A percentile compares a stretch with the other conserved stretches of the same genome.
These are phyloP conservation scores for Hemileccinum hortonii DNA, from an alignment of 1,284 basidiomycete species.

Conservation along the genomic window DNA sequence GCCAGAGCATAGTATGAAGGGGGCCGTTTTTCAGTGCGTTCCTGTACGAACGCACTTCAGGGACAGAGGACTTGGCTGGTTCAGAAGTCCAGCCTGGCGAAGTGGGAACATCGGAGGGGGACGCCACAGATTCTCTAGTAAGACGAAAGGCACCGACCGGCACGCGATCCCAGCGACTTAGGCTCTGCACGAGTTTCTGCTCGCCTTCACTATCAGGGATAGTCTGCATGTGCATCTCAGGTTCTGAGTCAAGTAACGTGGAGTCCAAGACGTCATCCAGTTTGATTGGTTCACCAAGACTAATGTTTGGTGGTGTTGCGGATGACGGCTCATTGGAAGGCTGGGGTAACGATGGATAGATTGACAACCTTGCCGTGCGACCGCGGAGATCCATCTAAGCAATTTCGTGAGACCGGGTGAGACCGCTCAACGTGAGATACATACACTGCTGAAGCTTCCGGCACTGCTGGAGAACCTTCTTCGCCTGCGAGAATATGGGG, in stretches of 20 bases:
- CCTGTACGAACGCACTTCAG: slow-evolving; percentile 24
- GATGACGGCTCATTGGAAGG: slow-evolving; percentile 39
- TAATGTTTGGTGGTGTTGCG: slow-evolving; percentile 34
- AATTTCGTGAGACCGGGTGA: slow-evolving; percentile 11
- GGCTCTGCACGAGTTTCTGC: slow-evolving; percentile 29
- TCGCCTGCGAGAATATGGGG: slow-evolving; percentile 58
- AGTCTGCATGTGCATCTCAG: slow-evolving; percentile 33
- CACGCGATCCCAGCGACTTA: slow-evolving; percentile 72
- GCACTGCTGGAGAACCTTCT: slow-evolving; percentile 34
- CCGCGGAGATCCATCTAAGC: slow-evolving; percentile 36
- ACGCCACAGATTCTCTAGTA: slow-evolving; percentile 46
- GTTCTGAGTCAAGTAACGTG: slow-evolving; percentile 61
- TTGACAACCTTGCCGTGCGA: slow-evolving; percentile 36
- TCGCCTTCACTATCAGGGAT: slow-evolving; percentile 37
- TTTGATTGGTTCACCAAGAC: slow-evolving; percentile 55
- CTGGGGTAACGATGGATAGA: slow-evolving; percentile 28
- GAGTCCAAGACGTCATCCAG: slow-evolving; percentile 81
- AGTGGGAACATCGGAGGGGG: slow-evolving; percentile 29
- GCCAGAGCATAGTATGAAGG: slow-evolving; percentile 57
- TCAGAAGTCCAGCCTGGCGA: slow-evolving; percentile 33
- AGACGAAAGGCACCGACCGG: slow-evolving; percentile 73
- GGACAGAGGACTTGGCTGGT: slow-evolving; percentile 18
- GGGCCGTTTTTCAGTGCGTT: slow-evolving; percentile 55
- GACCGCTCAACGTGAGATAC: slow-evolving; percentile 18
- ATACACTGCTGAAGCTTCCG: slow-evolving; percentile 38